A percentile compares a stretch with the other conserved stretches of the same genome.
Conservation (phyloP, 768 basidiomycete genomes). For the Lentinula aciculospora region DNA sequence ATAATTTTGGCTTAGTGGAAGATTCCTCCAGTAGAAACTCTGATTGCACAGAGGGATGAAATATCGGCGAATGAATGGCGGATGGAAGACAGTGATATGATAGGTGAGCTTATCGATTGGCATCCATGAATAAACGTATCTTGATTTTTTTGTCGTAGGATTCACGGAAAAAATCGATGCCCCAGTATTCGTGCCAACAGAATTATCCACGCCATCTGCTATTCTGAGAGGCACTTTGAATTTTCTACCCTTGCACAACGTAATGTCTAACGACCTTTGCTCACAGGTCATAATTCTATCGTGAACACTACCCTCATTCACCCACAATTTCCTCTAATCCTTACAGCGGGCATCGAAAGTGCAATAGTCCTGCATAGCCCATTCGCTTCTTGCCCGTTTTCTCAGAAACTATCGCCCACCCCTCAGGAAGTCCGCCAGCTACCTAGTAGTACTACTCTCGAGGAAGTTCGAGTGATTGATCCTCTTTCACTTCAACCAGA, state of each 20-base stretch:
- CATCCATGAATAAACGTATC: too few relatives aligned
- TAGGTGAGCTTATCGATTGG: slow-evolving; percentile 33
- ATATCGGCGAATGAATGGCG: slow-evolving; percentile 44
- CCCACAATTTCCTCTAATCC: slow-evolving; percentile 59
- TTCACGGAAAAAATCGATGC: slow-evolving; percentile 35
- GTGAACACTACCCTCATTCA: slow-evolving; percentile 73
- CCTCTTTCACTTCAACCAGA: slow-evolving; percentile 25
- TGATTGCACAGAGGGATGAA: slow-evolving; percentile 39
- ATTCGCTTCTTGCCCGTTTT: slow-evolving; percentile 48
- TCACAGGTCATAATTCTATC: slow-evolving; percentile 66
- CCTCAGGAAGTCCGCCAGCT: slow-evolving; percentile 42
- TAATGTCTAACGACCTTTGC: background rate
- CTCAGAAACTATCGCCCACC: slow-evolving; percentile 39
- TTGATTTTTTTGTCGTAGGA: slow-evolving; percentile 22
- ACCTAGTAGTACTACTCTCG: slow-evolving; percentile 19
- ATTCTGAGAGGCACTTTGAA: slow-evolving; percentile 45
- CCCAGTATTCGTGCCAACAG: slow-evolving; percentile 51
- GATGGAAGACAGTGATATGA: slow-evolving; percentile 24
- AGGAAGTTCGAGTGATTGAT: slow-evolving; percentile 29
- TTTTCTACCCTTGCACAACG: background rate
- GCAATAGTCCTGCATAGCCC: slow-evolving; percentile 66
- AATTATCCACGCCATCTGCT: slow-evolving; percentile 58
- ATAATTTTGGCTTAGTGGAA: slow-evolving; percentile 39
- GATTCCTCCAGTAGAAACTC: slow-evolving; percentile 44
- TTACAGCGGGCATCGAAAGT: slow-evolving; percentile 72